Base-by-base conservation (phyloP, 176 grass and related monocot genomes). In the Triticum monococcum region DNA sequence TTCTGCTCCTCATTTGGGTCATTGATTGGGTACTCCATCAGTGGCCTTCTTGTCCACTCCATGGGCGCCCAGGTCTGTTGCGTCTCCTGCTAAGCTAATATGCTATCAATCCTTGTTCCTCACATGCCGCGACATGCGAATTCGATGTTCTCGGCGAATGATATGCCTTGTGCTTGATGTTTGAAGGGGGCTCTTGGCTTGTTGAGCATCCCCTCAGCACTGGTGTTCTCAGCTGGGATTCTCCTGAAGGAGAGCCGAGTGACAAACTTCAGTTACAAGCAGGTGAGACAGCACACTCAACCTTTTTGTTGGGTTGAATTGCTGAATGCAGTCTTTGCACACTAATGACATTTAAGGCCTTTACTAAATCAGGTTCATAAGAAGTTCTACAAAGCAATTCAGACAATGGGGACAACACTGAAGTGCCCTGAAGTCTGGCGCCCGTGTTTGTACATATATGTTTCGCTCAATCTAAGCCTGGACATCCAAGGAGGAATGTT, bases 401-500 rank as follows among this genome's bases (percentile, higher is more conserved):
- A 86, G 69, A 85, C 86, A 68, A 96, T 91, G 90, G 89, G 87
- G 83, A 50, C 59, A 43, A 91, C 97, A 85, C 26, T 98, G 3
- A 94, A 83, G 75, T 91, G 87, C 66, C 86, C 93, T 0, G 82
- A 92, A 68, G 91, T 98, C 31, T 96, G 94, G 94, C 81, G 90
- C 23, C 94, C 97, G 20, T 98, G 94, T 74, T 52, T 90, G 5
- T 96, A 95, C 67, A 92, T 98, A 73, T 94, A 86, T 62, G 20
- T 87, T 40, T 96, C 92, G 35, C 82, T 94, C 61, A 86, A 69
- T 75, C 45, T 98, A 81, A 96, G 90, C 84, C 76, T 98, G 45
- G 90, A 96, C 88, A 90, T 98, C 77, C 92, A 95, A 64, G 93
- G 88, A 79, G 97, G 97, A 65, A 96, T 98, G 97, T 98, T 98